These are phyloP conservation scores for Aschersonia sp. DNA, from an alignment of 2,329 filamentous ascomycete genomes.

Conservation along the genomic window DNA sequence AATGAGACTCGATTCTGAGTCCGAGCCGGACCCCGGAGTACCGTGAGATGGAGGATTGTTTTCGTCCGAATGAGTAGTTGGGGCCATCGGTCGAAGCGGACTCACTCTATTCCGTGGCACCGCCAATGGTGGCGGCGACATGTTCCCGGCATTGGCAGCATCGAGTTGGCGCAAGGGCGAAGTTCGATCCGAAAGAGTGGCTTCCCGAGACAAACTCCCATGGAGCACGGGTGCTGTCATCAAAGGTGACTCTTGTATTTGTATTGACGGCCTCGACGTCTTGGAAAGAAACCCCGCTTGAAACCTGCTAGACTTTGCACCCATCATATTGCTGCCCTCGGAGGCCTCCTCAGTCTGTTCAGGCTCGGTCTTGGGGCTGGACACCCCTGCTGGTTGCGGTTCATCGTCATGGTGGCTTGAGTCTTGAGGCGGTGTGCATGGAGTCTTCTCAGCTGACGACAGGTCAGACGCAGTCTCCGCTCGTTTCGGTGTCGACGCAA, in stretches of 20 bases:
- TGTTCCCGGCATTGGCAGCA: slow-evolving; percentile 33
- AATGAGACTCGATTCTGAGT: slow-evolving; percentile 34
- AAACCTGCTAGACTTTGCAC: slow-evolving; percentile 57
- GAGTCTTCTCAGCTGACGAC: slow-evolving; percentile 11
- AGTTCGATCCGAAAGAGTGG: slow-evolving; percentile 14
- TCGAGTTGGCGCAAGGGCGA: slow-evolving; percentile 38
- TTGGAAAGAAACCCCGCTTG: slow-evolving; percentile 75
- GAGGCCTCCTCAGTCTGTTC: slow-evolving; percentile 25
- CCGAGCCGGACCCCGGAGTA: slow-evolving; percentile 23
- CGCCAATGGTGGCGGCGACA: slow-evolving; percentile 27
- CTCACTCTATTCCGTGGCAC: slow-evolving; percentile 8
- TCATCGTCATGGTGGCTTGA: slow-evolving; percentile 20
- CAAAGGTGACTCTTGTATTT: slow-evolving; percentile 44
- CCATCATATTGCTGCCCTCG: slow-evolving; percentile 17
- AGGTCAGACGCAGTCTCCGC: slow-evolving; percentile 35
- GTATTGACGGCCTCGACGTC: slow-evolving; percentile 22
- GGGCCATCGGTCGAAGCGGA: slow-evolving; percentile 8
- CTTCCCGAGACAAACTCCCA: slow-evolving; percentile 37
- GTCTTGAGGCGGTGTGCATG: slow-evolving; percentile 12
- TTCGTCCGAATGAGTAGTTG: slow-evolving; percentile 30
- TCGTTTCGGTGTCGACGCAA: slow-evolving; percentile 77
- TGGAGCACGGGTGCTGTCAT: slow-evolving; percentile 40
- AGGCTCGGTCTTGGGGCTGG: slow-evolving; percentile 27
- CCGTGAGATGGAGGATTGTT: slow-evolving; percentile 32
- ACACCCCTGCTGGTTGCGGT: slow-evolving; percentile 10